Evolutionary conservation across 148 eudicot genomes (phyloP).

Genomic region (Spergularia marina): DNA sequence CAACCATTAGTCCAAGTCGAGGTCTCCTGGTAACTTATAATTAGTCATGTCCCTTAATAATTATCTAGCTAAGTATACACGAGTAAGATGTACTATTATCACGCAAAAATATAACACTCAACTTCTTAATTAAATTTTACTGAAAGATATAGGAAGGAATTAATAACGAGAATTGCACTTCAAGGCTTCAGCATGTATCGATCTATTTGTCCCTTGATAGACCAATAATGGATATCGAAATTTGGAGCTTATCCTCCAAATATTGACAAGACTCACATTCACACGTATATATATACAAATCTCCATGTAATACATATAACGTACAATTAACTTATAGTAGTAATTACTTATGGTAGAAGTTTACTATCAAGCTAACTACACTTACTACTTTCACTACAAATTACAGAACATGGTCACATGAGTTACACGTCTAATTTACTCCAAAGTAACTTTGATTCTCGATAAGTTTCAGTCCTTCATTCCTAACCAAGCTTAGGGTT

Average conservation of each 20-base stretch:
- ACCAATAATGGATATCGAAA: constrained; percentile 13
- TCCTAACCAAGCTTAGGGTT: constrained; percentile 14
- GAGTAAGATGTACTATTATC: too few relatives aligned
- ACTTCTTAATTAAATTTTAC: not conserved
- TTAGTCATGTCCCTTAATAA: too few relatives aligned
- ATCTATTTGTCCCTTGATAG: not conserved
- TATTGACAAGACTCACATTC: constrained; percentile 18
- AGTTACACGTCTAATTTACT: constrained; percentile 37
- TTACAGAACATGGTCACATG: constrained; percentile 31
- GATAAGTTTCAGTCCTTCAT: not conserved
- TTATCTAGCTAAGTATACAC: too few relatives aligned
- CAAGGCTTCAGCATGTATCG: constrained; percentile 1
- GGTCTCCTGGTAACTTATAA: too few relatives aligned
- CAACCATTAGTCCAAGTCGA: too few relatives aligned
- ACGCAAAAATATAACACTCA: too few relatives aligned
- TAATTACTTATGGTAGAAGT: constrained; percentile 25
- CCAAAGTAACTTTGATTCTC: constrained; percentile 24
- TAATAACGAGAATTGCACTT: constrained; percentile 15
- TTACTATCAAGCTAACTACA: not conserved
- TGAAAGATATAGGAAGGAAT: not conserved
- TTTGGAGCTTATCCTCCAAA: constrained; percentile 14
- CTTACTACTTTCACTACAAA: constrained; percentile 21
- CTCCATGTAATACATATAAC: constrained; percentile 13
- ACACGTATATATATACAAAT: constrained; percentile 2
- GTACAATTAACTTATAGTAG: constrained; percentile 2